Base-by-base conservation (phyloP, 352 stramenopile species). In the Globisporangium parvum region DNA sequence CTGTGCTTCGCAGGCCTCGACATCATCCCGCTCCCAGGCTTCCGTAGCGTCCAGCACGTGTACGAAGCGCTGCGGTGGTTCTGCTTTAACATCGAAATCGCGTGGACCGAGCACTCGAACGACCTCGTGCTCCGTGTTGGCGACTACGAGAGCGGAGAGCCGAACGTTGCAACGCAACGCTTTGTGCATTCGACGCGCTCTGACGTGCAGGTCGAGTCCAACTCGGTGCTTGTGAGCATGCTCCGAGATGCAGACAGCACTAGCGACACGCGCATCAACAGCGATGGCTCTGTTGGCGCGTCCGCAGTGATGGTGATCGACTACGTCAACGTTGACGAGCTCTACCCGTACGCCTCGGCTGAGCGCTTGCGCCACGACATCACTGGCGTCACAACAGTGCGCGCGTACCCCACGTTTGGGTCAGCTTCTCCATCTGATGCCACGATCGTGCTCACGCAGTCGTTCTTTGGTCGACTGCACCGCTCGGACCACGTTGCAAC, bases 321-420 rank as follows among this genome's bases (percentile, higher is more conserved):
- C 51, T 78, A 66, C 21, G 66, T 84, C 35, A 67, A 82, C 53
- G 47, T 59, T 6, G 77, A 87, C 52, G 66, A 69, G 39, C 59
- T 65, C 20, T 62, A 70, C 55, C 70, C 74, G 1, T 67, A 60
- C 63, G 37, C 47, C 51, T 12, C 69, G 44, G 14, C 42, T 53
- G 14, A 53, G 37, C 45, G 65, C 0, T 44, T 63, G 6, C 47
- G 57, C 6, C 50, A 71, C 44, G 65, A 74, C 49, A 66, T 62
- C 42, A 70, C 45, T 21, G 45, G 45, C 45, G 45, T 50, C 21
- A 35, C 24, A 23, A 31, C 15, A 6, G 45, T 50, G 11, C 21
- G 24, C 12, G 45, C 45, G 45, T 50, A 37, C 26, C 23, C 21
- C 9, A n/a, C n/a, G n/a, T n/a, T n/a, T n/a, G n/a, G n/a, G n/a